Evolutionary conservation across 2,329 filamentous ascomycete species (phyloP), one percentile per base, ranked within the genome.

Genomic region (Verticillium nonalfalfae): DNA sequence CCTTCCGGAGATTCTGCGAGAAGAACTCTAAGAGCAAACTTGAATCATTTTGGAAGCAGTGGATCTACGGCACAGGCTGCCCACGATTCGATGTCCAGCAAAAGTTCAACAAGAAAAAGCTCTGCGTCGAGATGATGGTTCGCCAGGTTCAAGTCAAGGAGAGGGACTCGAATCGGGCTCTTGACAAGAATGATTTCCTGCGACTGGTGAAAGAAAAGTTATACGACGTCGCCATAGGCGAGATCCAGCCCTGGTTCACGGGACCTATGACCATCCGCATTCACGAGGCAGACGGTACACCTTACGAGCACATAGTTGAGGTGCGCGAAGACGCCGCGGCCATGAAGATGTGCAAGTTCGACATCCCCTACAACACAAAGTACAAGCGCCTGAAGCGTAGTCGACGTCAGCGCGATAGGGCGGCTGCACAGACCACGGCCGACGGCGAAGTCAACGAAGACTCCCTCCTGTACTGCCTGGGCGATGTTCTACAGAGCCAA

Each of bases 291-390:
- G 96, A 99, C 70, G 95, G 95, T 10, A 98, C 95, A 0, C 95
- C 95, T 2, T 99, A 99, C 71, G 95, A 99, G 72, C 95, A 99
- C 71, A 97, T 97, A 65, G 89, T 98, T 36, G 92, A 97, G 69
- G 96, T 99, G 71, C 93, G 93, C 63, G 93, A 97, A 67, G 88
- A 89, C 34, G 85, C 86, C 14, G 91, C 90, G 2, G 66, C 61
- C 13, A 69, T 68, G n/a, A 91, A 90, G 67, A 79, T 78, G 1
- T 82, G 81, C 31, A 95, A 90, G 71, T 90, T 98, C 63, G 93
- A 97, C 64, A 97, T 99, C 63, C 93, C 94, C 0, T 99, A 99
- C 76, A 98, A 98, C 69, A 99, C 95, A 0, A 99, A 99, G 73
- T 99, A 99, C 78, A 99, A 98, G 78, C 88, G 96, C 9, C 82